Evolutionary conservation across 441 rosid genomes (phyloP), one percentile per base, ranked within the genome.

Genomic region (Populus tomentosa): DNA sequence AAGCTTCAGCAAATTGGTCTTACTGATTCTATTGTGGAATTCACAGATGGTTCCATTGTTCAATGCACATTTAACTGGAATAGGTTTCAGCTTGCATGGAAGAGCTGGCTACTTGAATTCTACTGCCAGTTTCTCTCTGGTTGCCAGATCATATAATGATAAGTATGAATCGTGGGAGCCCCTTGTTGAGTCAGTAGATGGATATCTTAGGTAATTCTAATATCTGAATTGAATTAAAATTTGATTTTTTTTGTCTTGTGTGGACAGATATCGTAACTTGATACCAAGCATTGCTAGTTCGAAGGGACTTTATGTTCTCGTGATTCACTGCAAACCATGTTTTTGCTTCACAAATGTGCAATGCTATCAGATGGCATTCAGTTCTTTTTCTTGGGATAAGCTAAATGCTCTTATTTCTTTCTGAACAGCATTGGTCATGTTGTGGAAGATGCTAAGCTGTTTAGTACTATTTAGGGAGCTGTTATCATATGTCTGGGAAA

Each of bases 11-110:
- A 26, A 46, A 72, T 46, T 73, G 42, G 18, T 64, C 46, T 38
- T 5, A 32, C 7, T 40, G 7, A 40, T 8, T 66, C 28, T 30
- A 26, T 68, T 64, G 6, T 78, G 69, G 56, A 71, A 78, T 78
- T 82, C 85, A 88, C 95, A 97, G 99, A 93, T 94, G 98, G 95
- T 94, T 83, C 99, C 99, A 16, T 87, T 97, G 85, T 94, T 90
- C 86, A 97, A 93, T 72, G 18, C 92, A 81, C 91, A 98, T 70
- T 77, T 97, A 71, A 86, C 90, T 85, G 92, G 95, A 78, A 84
- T 94, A 70, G 88, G 88, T 68, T 94, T 97, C 82, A 88, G 85
- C 71, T 83, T 90, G 87, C 97, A 84, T 84, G 98, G 97, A 73
- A 85, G 90, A 84, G 80, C 87, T 72, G 88, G 84, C 62, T 88